Percentiles rank a stretch among this genome's conserved stretches.
Conservation (phyloP, 176 grass and related monocot species). For the Olyra latifolia region DNA sequence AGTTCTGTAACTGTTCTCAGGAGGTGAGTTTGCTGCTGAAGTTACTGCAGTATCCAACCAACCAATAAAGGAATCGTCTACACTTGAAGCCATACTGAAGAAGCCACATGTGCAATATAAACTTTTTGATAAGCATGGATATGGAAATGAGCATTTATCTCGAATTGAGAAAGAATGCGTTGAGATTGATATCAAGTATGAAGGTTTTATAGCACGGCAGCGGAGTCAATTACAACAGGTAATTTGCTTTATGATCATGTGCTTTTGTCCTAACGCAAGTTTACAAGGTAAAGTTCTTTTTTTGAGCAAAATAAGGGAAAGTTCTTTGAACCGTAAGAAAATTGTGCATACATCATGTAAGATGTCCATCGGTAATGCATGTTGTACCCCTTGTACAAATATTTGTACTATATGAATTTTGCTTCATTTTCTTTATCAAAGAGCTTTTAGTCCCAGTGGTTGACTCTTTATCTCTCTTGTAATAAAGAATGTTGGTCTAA, state of each 20-base stretch:
- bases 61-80: constrained; percentile 70
- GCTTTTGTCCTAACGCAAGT: constrained; percentile 4
- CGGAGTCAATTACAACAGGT: constrained; percentile 93
- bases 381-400: neutral
- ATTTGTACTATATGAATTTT: neutral
- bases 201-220: constrained; percentile 83
- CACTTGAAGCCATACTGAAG: constrained; percentile 85
- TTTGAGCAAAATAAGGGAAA: neutral
- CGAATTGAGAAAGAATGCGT: constrained; percentile 93
- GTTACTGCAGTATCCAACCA: constrained; percentile 72
- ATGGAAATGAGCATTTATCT: constrained; percentile 72
- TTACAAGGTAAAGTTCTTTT: neutral
- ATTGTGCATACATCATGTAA: neutral
- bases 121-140: constrained; percentile 90
- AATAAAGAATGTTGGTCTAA: neutral
- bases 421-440: neutral
- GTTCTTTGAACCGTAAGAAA: constrained; percentile 14
- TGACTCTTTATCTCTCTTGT: neutral
- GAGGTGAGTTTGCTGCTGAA: constrained; percentile 72
- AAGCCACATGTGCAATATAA: constrained; percentile 94
- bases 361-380: neutral
- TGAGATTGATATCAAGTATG: constrained; percentile 97
- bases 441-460: constrained; percentile 4
- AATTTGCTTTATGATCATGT: constrained; percentile 16
- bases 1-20: constrained; percentile 33